Evolutionary conservation across 140 eudicot genomes (phyloP).

Genomic region (Bidens hawaiensis): DNA sequence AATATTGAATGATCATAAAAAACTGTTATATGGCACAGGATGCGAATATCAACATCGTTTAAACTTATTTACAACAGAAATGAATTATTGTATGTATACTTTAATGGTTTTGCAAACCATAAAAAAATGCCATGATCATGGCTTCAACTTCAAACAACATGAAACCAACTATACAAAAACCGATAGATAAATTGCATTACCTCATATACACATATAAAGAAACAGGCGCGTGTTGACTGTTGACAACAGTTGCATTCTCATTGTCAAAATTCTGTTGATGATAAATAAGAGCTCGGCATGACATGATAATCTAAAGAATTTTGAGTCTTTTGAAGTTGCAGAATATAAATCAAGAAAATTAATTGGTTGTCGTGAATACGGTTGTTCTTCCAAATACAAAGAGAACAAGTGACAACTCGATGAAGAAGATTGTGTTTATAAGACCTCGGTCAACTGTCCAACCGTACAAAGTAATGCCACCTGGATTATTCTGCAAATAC

Average conservation of each 20-base stretch:
- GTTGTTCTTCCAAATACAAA: slow-evolving; percentile 75
- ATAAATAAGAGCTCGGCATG: slow-evolving; percentile 12
- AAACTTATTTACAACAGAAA: slow-evolving; percentile 12
- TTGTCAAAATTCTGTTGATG: slow-evolving; percentile 16
- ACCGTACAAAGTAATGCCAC: slow-evolving; percentile 82
- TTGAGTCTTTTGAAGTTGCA: slow-evolving; percentile 15
- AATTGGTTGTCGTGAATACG: slow-evolving; percentile 31
- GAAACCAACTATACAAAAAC: slow-evolving; percentile 21
- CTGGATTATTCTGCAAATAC: slow-evolving; percentile 88
- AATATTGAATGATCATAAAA: not conserved
- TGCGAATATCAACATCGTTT: not conserved
- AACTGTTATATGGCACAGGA: not conserved
- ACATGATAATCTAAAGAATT: slow-evolving; percentile 10
- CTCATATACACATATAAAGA: not conserved
- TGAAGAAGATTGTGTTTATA: slow-evolving; percentile 72
- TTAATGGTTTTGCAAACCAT: slow-evolving; percentile 14
- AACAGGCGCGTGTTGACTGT: not conserved
- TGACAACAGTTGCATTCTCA: not conserved
- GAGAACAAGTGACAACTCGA: slow-evolving; percentile 65
- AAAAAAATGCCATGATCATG: slow-evolving; percentile 16
- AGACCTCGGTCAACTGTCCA: slow-evolving; percentile 79
- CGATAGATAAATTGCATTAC: not conserved
- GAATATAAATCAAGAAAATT: slow-evolving; percentile 6
- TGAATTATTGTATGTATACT: not conserved
- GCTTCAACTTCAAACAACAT: slow-evolving; percentile 13